Evolutionary conservation across 129 eudicot genomes (phyloP).

Genomic region (Flaveria ramosissima): DNA sequence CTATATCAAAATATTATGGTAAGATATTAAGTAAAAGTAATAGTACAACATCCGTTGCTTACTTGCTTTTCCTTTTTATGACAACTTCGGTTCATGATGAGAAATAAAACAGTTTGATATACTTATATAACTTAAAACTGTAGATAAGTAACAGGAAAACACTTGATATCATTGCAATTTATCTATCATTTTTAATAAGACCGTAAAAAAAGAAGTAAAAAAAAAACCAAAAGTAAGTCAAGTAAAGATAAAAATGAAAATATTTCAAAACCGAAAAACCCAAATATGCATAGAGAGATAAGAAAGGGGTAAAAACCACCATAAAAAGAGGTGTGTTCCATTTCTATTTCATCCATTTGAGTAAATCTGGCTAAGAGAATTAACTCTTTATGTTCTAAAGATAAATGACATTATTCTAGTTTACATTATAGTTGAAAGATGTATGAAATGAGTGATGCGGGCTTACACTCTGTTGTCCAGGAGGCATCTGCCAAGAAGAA

Average conservation of each 20-base stretch:
- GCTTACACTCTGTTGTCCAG: constrained; percentile 60
- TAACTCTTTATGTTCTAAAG: constrained; percentile 24
- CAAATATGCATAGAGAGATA: background rate
- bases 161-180: background rate
- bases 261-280: background rate
- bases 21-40: background rate
- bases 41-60: background rate
- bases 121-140: background rate
- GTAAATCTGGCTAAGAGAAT: constrained; percentile 10
- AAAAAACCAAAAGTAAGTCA: background rate
- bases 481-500: constrained; percentile 58
- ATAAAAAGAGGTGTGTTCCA: constrained; percentile 24
- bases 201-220: background rate
- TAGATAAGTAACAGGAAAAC: background rate
- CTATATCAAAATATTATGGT: background rate
- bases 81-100: background rate
- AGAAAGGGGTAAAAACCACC: constrained; percentile 26
- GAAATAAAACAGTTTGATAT: background rate
- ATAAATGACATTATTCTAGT: constrained; percentile 19
- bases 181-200: background rate
- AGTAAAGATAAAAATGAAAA: background rate
- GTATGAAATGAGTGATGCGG: constrained; percentile 48
- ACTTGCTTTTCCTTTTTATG: background rate
- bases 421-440: constrained; percentile 47
- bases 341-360: constrained; percentile 28